A percentile compares a stretch with the other conserved stretches of the same genome.
Conservation (phyloP, 1,139 yeast genomes). For the Yamadazyma atlantica region DNA sequence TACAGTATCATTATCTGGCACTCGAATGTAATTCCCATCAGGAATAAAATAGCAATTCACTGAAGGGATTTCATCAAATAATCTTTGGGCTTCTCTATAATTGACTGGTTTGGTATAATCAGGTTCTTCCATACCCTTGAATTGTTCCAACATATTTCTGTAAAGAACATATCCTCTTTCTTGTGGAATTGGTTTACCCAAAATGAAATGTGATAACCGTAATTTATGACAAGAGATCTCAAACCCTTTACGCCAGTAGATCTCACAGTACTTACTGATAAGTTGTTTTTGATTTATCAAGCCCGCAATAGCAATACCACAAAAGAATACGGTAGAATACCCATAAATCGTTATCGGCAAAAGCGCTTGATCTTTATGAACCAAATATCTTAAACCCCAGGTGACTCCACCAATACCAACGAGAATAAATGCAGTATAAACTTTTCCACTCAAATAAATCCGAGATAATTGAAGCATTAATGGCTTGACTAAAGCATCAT, state of each 20-base stretch:
- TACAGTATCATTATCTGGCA: conserved; percentile 79
- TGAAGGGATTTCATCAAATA: conserved; percentile 41
- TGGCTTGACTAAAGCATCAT: conserved; percentile 82
- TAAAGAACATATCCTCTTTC: conserved; percentile 76
- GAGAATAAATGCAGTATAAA: conserved; percentile 71
- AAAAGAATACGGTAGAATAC: conserved; percentile 6
- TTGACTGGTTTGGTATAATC: conserved; percentile 62
- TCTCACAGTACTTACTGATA: conserved; percentile 37
- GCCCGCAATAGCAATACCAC: conserved; percentile 8
- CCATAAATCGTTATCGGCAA: conserved; percentile 25
- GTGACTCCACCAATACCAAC: conserved; percentile 73
- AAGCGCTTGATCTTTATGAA: conserved; percentile 21
- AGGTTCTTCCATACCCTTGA: conserved; percentile 41
- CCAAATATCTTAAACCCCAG: conserved; percentile 46
- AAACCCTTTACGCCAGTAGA: conserved; percentile 67
- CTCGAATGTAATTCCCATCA: conserved; percentile 80
- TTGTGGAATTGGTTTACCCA: conserved; percentile 64
- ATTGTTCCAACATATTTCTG: conserved; percentile 46
- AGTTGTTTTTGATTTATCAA: conserved; percentile 15
- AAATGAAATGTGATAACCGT: conserved; percentile 75
- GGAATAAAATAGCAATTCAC: conserved; percentile 61
- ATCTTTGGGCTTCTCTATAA: conserved; percentile 40
- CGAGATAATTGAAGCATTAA: conserved; percentile 70
- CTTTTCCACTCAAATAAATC: conserved; percentile 70
- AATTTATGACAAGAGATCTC: conserved; percentile 54